These are phyloP conservation scores for Aureobasidium subglaciale DNA, from an alignment of 2,329 filamentous ascomycete genomes.

Conservation along the genomic window DNA sequence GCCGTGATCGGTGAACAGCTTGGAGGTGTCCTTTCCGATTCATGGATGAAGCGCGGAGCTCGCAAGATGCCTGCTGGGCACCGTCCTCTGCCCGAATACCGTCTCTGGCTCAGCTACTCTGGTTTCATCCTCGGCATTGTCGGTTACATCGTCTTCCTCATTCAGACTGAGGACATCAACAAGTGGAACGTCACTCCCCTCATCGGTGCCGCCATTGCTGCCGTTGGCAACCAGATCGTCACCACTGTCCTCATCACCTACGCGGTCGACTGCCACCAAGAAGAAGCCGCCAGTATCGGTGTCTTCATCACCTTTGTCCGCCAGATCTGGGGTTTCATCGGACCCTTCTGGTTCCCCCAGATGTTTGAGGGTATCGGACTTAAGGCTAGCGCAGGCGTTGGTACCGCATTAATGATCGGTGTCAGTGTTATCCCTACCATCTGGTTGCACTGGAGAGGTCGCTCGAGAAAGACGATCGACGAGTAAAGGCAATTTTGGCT, in stretches of 20 bases:
- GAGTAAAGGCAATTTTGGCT: background rate
- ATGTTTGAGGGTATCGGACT: conserved; percentile 31
- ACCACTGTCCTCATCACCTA: conserved; percentile 56
- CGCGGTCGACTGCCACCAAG: conserved; percentile 50
- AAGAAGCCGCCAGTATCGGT: conserved; percentile 48
- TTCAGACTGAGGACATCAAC: conserved; percentile 37
- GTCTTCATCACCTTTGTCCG: conserved; percentile 53
- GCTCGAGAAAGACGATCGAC: background rate
- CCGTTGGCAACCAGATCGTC: conserved; percentile 53
- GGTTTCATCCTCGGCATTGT: conserved; percentile 43
- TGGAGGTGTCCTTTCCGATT: conserved; percentile 46
- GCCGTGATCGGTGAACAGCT: conserved; percentile 51
- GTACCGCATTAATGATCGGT: conserved; percentile 31
- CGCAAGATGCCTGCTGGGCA: conserved; percentile 27
- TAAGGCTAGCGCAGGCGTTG: conserved; percentile 31
- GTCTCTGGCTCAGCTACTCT: conserved; percentile 50
- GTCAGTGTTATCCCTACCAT: conserved; percentile 28
- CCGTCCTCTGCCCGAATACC: conserved; percentile 40
- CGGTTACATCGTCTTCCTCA: conserved; percentile 47
- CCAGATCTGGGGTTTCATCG: conserved; percentile 48
- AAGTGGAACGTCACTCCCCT: conserved; percentile 51
- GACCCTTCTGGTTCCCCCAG: conserved; percentile 31
- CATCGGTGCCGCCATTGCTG: conserved; percentile 44
- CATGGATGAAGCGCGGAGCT: conserved; percentile 41
- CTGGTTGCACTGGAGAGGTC: conserved; percentile 26